phyloP scores from a whole-genome alignment of 208 protist species.

The Blechomonas ayalai region DNA sequence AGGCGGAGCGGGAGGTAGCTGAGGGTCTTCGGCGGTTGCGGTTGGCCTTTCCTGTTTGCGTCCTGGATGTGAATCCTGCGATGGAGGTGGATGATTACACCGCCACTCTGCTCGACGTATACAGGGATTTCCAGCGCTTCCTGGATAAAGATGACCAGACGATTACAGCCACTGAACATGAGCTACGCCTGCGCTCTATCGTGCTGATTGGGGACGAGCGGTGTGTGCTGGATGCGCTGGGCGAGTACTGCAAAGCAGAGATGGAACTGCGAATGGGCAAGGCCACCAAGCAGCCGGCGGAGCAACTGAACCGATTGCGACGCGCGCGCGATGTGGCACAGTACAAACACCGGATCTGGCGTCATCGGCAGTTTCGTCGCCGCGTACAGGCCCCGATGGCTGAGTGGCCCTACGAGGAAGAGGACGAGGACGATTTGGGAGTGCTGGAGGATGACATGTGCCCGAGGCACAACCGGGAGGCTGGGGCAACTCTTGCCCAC shows the following conservation, averaged over 20 bases:
- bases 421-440: slow-evolving; percentile 9
- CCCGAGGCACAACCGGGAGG: background rate
- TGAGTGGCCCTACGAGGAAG: slow-evolving; percentile 6
- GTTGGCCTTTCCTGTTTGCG: slow-evolving; percentile 41
- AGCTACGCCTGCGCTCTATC: slow-evolving; percentile 31
- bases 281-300: slow-evolving; percentile 6
- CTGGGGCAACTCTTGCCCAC: slow-evolving; percentile 5
- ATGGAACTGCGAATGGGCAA: slow-evolving; percentile 29
- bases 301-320: slow-evolving; percentile 13
- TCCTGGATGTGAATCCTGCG: slow-evolving; percentile 53
- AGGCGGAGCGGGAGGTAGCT: slow-evolving; percentile 28
- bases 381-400: slow-evolving; percentile 15
- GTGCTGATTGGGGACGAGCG: slow-evolving; percentile 45
- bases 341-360: slow-evolving; percentile 41
- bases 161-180: slow-evolving; percentile 23
- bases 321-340: slow-evolving; percentile 22
- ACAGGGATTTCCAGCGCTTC: slow-evolving; percentile 34
- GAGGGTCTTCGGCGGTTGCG: slow-evolving; percentile 22
- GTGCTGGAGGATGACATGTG: slow-evolving; percentile 1
- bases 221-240: slow-evolving; percentile 33
- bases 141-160: slow-evolving; percentile 12
- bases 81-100: slow-evolving; percentile 47
- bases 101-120: slow-evolving; percentile 21
- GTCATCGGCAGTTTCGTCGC: slow-evolving; percentile 23
- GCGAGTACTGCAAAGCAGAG: slow-evolving; percentile 32